Evolutionary conservation across 2,329 filamentous ascomycete species (phyloP), one percentile per base, ranked within the genome.

Genomic region (Arthrocladium fulminans): DNA sequence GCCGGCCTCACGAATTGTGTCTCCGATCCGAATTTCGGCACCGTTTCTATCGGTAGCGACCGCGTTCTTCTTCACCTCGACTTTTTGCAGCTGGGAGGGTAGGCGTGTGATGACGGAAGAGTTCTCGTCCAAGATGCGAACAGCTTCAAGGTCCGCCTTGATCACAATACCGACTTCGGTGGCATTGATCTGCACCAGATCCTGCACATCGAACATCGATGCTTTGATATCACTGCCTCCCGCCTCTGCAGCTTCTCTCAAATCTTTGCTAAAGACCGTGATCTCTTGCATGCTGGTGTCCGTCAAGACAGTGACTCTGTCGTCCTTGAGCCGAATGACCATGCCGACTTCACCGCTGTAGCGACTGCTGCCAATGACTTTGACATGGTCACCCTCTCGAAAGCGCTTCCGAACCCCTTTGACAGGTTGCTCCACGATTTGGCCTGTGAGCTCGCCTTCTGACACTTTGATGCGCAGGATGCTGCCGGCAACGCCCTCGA

Each of bases 311-410:
- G 92, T 97, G 50, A 98, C 88, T 32, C 86, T 83, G 64, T 98
- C 92, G 51, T 94, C 88, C 42, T 81, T 84, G 57, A 96, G 92
- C 65, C 88, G 87, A 56, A 97, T 88, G 45, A 98, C 89, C 79
- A 96, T 94, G 67, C 92, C 92, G 38, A 97, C 85, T 68, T 98
- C 92, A 59, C 96, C 92, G 48, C 86, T 81, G 65, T 89, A 97
- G 59, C 88, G 85, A 70, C 89, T 95, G 32, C 89, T 90, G 48
- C 92, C 90, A 63, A 96, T 94, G 57, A 98, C 92, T 72, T 97
- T 97, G 72, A 98, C 92, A 63, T 98, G 92, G 61, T 98, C 92
- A 73, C 92, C 92, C 53, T 89, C 78, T 56, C 79, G 81, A 76
- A 98, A 98, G 24, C 87, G 80, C 69, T 98, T 98, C 50, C 92